Conservation (phyloP, 805 yeast species). For the Torulaspora quercuum region DNA sequence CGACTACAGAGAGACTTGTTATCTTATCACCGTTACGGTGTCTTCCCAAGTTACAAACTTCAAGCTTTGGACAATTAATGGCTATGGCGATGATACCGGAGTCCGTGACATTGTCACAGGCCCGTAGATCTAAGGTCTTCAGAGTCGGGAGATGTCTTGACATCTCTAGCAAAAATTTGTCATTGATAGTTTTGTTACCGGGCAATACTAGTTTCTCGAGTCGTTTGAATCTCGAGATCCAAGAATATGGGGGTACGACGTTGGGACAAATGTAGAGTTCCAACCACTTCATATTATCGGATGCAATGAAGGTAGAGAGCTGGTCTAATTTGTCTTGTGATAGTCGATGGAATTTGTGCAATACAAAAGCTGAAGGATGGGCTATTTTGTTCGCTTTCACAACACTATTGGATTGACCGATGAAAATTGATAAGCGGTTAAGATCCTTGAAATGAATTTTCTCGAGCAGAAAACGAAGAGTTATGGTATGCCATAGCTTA, state of each 20-base stretch:
- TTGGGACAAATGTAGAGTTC: conserved; percentile 83
- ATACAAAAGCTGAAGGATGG: conserved; percentile 49
- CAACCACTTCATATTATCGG: conserved; percentile 57
- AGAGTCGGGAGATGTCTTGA: conserved; percentile 56
- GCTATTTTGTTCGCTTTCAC: conserved; percentile 21
- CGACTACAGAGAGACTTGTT: conserved; percentile 64
- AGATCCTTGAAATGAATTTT: conserved; percentile 54
- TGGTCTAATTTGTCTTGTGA: conserved; percentile 52
- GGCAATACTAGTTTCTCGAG: conserved; percentile 55
- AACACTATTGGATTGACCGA: conserved; percentile 19
- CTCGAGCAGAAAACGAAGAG: conserved; percentile 53
- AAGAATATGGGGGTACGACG: conserved; percentile 50
- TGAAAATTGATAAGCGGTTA: conserved; percentile 44
- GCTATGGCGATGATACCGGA: conserved; percentile 69
- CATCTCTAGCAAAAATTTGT: conserved; percentile 51
- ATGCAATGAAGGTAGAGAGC: conserved; percentile 42
- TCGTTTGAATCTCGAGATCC: conserved; percentile 41
- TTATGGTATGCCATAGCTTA: conserved; percentile 56
- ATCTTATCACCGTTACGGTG: conserved; percentile 63
- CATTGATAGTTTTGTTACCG: conserved; percentile 63
- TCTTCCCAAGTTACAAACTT: conserved; percentile 73
- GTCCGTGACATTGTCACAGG: conserved; percentile 77
- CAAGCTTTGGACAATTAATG: conserved; percentile 52
- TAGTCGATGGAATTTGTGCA: conserved; percentile 61
- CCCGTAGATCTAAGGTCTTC: conserved; percentile 69